Conservation (phyloP, 805 yeast genomes). For the Monosporozyma aquatica region DNA sequence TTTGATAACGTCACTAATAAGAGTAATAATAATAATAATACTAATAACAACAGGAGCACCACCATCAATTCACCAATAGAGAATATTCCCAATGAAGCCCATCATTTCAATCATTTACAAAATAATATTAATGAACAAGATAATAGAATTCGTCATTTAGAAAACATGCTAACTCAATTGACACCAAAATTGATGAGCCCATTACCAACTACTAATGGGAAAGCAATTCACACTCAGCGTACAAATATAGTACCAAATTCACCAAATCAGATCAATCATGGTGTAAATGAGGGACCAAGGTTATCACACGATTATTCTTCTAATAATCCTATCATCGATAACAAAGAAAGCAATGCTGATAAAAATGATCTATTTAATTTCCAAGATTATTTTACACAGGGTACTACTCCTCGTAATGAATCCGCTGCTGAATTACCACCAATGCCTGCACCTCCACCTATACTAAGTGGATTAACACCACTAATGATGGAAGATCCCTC, state of each 20-base stretch:
- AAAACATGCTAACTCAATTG: slow-evolving; percentile 19
- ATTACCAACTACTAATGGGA: background rate
- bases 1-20: background rate
- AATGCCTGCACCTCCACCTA: too few relatives aligned
- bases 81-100: background rate
- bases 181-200: slow-evolving; percentile 5
- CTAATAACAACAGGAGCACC: background rate
- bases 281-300: too few relatives aligned
- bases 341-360: background rate
- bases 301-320: too few relatives aligned
- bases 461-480: too few relatives aligned
- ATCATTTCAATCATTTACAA: slow-evolving; percentile 10
- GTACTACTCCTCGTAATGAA: too few relatives aligned
- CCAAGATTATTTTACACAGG: background rate
- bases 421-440: too few relatives aligned
- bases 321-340: background rate
- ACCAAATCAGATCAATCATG: too few relatives aligned
- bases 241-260: too few relatives aligned
- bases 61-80: too few relatives aligned
- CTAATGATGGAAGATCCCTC: too few relatives aligned
- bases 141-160: slow-evolving; percentile 26
- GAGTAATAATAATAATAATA: background rate
- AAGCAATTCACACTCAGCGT: too few relatives aligned
- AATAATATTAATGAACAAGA: slow-evolving; percentile 27
- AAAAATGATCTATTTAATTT: background rate